phyloP scores from a whole-genome alignment of 2,329 filamentous ascomycete species.

The Scedosporium dehoogii region DNA sequence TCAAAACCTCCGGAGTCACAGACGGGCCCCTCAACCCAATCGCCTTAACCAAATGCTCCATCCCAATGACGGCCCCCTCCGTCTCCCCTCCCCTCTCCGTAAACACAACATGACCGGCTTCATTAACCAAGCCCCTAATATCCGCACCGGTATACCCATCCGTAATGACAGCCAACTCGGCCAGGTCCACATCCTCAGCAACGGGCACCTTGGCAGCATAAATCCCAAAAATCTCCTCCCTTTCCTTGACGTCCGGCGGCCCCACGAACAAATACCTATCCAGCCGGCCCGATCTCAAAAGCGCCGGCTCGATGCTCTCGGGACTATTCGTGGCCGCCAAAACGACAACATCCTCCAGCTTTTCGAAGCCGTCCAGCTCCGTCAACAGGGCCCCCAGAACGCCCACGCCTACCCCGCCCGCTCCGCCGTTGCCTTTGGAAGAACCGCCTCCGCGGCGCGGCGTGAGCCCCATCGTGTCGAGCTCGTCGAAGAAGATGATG shows the following conservation, averaged over 20 bases:
- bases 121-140: slow-evolving; percentile 29
- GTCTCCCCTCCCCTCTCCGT: slow-evolving; percentile 3
- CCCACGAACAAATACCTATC: slow-evolving; percentile 80
- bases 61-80: slow-evolving; percentile 2
- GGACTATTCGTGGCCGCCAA: slow-evolving; percentile 89
- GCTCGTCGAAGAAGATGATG: slow-evolving; percentile 96
- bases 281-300: slow-evolving; percentile 78
- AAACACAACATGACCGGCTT: slow-evolving; percentile 5
- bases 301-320: slow-evolving; percentile 72
- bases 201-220: slow-evolving; percentile 53
- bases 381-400: slow-evolving; percentile 83
- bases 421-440: slow-evolving; percentile 22
- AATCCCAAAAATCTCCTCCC: slow-evolving; percentile 66
- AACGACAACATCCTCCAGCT: slow-evolving; percentile 72
- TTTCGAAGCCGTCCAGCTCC: slow-evolving; percentile 92
- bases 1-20: background rate
- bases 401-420: slow-evolving; percentile 55
- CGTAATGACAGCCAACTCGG: slow-evolving; percentile 50
- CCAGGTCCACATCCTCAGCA: slow-evolving; percentile 53
- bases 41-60: background rate
- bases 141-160: slow-evolving; percentile 84
- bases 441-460: slow-evolving; percentile 33
- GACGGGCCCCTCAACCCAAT: background rate
- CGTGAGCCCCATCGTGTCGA: slow-evolving; percentile 68
- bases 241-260: slow-evolving; percentile 62